Percentiles rank a stretch among this genome's conserved stretches.
phyloP scores from a whole-genome alignment of 306 rosid species.

The Phaseolus lunatus region DNA sequence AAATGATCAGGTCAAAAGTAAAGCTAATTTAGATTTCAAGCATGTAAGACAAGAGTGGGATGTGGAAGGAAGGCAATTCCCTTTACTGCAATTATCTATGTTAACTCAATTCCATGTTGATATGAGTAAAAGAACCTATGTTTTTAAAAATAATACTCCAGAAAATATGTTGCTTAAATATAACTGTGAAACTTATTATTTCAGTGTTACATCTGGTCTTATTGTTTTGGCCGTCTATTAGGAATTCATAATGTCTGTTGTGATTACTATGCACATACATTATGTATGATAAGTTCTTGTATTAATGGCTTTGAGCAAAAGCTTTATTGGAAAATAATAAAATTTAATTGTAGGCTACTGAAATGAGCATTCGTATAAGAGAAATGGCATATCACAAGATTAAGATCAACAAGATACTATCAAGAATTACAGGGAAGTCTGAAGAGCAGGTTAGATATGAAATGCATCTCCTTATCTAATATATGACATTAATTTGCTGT shows the following conservation, averaged over 20 bases:
- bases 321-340: constrained; percentile 16
- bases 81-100: not conserved
- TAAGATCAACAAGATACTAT: constrained; percentile 88
- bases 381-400: constrained; percentile 88
- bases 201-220: not conserved
- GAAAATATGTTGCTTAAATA: constrained; percentile 3
- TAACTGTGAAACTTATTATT: not conserved
- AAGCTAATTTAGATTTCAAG: constrained; percentile 32
- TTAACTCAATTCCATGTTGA: constrained; percentile 2
- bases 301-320: constrained; percentile 11
- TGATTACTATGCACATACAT: constrained; percentile 6
- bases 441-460: constrained; percentile 65
- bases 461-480: constrained; percentile 11
- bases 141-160: not conserved
- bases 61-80: constrained; percentile 14
- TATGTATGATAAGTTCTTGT: constrained; percentile 6
- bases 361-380: constrained; percentile 76
- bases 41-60: constrained; percentile 13
- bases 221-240: not conserved
- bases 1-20: not conserved
- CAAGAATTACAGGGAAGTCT: constrained; percentile 84
- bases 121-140: not conserved
- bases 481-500: not conserved
- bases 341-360: constrained; percentile 69
- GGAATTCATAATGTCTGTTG: constrained; percentile 4